Evolutionary conservation across 768 basidiomycete species (phyloP).

Genomic region (Melanogaster broomeanus): DNA sequence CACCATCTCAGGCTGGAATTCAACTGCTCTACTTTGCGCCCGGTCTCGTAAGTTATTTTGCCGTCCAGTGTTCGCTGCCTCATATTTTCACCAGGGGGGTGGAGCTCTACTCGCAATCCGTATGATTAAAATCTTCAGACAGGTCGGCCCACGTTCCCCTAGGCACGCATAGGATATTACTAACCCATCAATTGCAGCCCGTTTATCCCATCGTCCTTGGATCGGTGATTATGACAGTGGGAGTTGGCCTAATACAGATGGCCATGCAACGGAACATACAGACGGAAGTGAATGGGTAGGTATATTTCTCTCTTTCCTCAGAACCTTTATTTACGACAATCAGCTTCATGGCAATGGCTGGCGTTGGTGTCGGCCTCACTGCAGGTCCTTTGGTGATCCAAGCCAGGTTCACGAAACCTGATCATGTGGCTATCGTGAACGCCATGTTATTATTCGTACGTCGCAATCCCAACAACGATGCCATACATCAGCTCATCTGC

Average conservation of each 20-base stretch:
- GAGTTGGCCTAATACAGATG: too few relatives aligned
- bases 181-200: slow-evolving; percentile 33
- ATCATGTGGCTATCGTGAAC: slow-evolving; percentile 44
- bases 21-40: slow-evolving; percentile 55
- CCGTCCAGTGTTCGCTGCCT: background rate
- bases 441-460: too few relatives aligned
- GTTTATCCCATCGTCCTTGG: too few relatives aligned
- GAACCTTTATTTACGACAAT: background rate
- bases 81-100: slow-evolving; percentile 32
- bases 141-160: slow-evolving; percentile 26
- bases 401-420: slow-evolving; percentile 45
- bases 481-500: background rate
- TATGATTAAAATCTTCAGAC: slow-evolving; percentile 36
- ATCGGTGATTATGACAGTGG: too few relatives aligned
- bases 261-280: too few relatives aligned
- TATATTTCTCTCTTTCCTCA: background rate
- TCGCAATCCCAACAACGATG: slow-evolving; percentile 8
- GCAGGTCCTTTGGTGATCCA: slow-evolving; percentile 45
- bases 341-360: slow-evolving; percentile 48
- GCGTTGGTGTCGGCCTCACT: slow-evolving; percentile 44
- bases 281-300: slow-evolving; percentile 37
- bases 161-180: background rate
- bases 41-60: slow-evolving; percentile 38
- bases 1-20: slow-evolving; percentile 42
- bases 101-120: slow-evolving; percentile 38